phyloP scores from a whole-genome alignment of 139 green algal genomes.

The Deuterostichococcus epilithicus region DNA sequence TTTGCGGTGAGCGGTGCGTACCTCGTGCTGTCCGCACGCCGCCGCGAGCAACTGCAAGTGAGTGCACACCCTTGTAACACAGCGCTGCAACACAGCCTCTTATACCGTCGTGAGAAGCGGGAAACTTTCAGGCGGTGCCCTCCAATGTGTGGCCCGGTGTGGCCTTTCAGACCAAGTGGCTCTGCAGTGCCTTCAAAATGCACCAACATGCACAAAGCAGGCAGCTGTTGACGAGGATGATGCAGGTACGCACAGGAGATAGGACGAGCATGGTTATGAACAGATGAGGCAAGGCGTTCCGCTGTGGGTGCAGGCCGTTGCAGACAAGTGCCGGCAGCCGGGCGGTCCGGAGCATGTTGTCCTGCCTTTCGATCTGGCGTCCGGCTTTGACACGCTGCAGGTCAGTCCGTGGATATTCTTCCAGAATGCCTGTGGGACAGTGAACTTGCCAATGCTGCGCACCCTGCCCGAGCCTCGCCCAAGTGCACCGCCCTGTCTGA shows the following conservation, averaged over 20 bases:
- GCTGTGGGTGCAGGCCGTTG: conserved; percentile 34
- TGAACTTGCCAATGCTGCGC: too few species aligned
- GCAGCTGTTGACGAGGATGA: too few species aligned
- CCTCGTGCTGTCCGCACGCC: conserved; percentile 70
- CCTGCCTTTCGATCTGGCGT: conserved; percentile 67
- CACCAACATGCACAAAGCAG: background rate
- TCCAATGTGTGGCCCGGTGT: too few species aligned
- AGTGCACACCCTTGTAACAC: background rate
- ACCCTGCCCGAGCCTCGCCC: too few species aligned
- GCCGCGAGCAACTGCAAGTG: conserved; percentile 49
- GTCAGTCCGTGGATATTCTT: too few species aligned
- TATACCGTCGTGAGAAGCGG: background rate
- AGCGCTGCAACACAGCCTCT: background rate
- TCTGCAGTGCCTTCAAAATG: background rate
- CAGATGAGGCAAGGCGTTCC: too few species aligned
- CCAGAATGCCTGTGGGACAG: too few species aligned
- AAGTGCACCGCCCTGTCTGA: too few species aligned
- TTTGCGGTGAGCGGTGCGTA: conserved; percentile 53
- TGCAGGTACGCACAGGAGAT: too few species aligned
- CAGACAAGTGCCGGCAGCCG: conserved; percentile 24
- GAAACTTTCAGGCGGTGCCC: too few species aligned
- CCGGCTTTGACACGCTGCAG: conserved; percentile 20
- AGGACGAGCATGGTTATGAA: too few species aligned
- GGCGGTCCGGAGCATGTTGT: conserved; percentile 23
- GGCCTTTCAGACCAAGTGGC: too few species aligned